A percentile compares a stretch with the other conserved stretches of the same genome.
Conservation (phyloP, 1,139 yeast genomes). For the Meyerozyma sp. region DNA sequence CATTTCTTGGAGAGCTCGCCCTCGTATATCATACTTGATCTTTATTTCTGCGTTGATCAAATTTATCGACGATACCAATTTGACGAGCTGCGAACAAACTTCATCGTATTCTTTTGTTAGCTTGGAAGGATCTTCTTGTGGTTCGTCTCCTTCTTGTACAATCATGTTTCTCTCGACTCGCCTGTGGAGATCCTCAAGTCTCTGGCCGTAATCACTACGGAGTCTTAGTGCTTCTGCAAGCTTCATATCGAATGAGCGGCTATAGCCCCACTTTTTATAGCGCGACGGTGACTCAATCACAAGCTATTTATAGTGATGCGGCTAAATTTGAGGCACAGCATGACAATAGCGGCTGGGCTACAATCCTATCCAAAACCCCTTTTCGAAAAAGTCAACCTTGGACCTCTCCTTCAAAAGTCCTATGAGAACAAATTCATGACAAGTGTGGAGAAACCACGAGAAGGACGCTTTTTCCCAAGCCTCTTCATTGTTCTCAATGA, state of each 20-base stretch:
- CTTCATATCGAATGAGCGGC: slow-evolving; percentile 5
- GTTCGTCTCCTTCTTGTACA: slow-evolving; percentile 12
- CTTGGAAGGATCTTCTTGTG: slow-evolving; percentile 8
- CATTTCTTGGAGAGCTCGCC: slow-evolving; percentile 2
- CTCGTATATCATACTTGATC: background rate
- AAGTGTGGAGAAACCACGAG: slow-evolving; percentile 40
- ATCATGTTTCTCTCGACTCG: slow-evolving; percentile 9
- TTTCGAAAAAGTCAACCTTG: slow-evolving; percentile 42
- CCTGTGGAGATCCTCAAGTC: slow-evolving; percentile 5
- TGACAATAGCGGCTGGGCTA: slow-evolving; percentile 8
- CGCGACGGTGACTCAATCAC: background rate
- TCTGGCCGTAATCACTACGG: slow-evolving; percentile 8
- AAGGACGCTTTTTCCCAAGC: slow-evolving; percentile 27
- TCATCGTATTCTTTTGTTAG: slow-evolving; percentile 5
- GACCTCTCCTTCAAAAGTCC: slow-evolving; percentile 40
- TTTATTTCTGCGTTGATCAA: slow-evolving; percentile 7
- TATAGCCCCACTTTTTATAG: background rate
- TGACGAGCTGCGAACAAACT: slow-evolving; percentile 6
- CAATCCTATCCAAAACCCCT: slow-evolving; percentile 39
- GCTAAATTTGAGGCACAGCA: background rate
- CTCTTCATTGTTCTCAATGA: slow-evolving; percentile 5
- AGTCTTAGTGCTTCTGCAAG: slow-evolving; percentile 13
- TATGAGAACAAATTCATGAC: slow-evolving; percentile 35
- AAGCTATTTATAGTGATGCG: background rate
- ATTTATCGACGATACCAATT: slow-evolving; percentile 9